Evolutionary conservation across 2,329 filamentous ascomycete genomes (phyloP), one percentile per base, ranked within the genome.

Genomic region (Cercospora sesami): DNA sequence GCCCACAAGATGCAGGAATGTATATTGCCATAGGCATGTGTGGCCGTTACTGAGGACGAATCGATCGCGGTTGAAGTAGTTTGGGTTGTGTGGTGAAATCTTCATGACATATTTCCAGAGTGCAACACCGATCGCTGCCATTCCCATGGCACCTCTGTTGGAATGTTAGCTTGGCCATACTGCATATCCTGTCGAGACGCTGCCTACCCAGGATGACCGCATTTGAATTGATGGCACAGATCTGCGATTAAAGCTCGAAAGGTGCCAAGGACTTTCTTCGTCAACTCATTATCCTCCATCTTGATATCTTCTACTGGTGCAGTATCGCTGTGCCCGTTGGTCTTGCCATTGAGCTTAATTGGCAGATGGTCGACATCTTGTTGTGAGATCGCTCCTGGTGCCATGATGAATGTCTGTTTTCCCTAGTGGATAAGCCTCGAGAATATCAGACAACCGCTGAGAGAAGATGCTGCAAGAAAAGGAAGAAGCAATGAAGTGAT

Each of bases 171-270:
- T 26, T 57, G 3, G 8, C 21, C 16, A 45, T 4, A 12, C 9
- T 18, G 9, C 33, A 7, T 4, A 18, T 8, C 31, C 18, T 5
- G 5, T 36, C 21, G 5, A 23, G 39, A 30, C 18, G 6, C 9
- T 31, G 12, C 82, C 72, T 80, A 89, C 86, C 89, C 89, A 18
- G 89, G 89, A 74, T 91, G 89, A 0, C 89, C 89, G 39, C 88
- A 88, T 69, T 86, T 86, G 78, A 90, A 91, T 71, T 91, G 89
- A 75, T 91, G 84, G 73, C 88, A 91, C 3, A 91, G 79, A 75
- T 91, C 89, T 55, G 89, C 87, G 67, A 91, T 88, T 31, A 91
- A 79, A 60, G 86, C 80, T 64, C 89, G 82, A 74, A 90, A 90
- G 5, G 85, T 86, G 72, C 83, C 84, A 61, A 91, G 78, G 1